Percentiles rank a stretch among this genome's conserved stretches.
Evolutionary conservation across 495 filamentous ascomycete genomes (phyloP).

Genomic region (Aspergillus kassunensis): DNA sequence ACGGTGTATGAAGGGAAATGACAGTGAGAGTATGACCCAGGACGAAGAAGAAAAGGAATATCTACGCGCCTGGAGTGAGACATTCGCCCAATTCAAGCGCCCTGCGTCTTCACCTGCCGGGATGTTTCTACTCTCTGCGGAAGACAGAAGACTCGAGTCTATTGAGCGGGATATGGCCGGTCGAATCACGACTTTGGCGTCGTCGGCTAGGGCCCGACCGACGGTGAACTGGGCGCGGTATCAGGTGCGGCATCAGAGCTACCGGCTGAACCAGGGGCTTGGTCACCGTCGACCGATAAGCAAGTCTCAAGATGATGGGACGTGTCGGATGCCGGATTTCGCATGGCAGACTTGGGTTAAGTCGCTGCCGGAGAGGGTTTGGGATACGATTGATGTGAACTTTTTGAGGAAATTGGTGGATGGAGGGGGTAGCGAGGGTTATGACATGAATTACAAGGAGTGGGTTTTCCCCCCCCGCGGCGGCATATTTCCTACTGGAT

Average conservation of each 20-base stretch:
- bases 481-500: background rate
- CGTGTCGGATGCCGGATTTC: conserved; percentile 51
- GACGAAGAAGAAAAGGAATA: conserved; percentile 11
- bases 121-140: conserved; percentile 55
- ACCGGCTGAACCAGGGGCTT: conserved; percentile 41
- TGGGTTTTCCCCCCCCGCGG: conserved; percentile 22
- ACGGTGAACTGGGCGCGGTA: conserved; percentile 54
- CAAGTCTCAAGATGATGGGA: conserved; percentile 49
- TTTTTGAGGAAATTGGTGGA: conserved; percentile 42
- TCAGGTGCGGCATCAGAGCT: conserved; percentile 50
- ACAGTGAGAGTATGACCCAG: too few relatives aligned
- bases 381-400: conserved; percentile 66
- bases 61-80: conserved; percentile 35
- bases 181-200: conserved; percentile 11
- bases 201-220: conserved; percentile 6
- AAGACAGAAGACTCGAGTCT: conserved; percentile 53
- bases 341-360: conserved; percentile 47
- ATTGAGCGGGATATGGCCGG: conserved; percentile 39
- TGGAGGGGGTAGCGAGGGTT: too few relatives aligned
- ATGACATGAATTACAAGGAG: conserved; percentile 64
- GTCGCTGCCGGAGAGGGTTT: conserved; percentile 52
- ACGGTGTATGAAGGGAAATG: conserved; percentile 20
- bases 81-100: conserved; percentile 47
- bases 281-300: conserved; percentile 54
- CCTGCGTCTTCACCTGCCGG: conserved; percentile 61